Evolutionary conservation across 306 rosid genomes (phyloP), one percentile per base, ranked within the genome.

Genomic region (Vigna reflexopilosa): DNA sequence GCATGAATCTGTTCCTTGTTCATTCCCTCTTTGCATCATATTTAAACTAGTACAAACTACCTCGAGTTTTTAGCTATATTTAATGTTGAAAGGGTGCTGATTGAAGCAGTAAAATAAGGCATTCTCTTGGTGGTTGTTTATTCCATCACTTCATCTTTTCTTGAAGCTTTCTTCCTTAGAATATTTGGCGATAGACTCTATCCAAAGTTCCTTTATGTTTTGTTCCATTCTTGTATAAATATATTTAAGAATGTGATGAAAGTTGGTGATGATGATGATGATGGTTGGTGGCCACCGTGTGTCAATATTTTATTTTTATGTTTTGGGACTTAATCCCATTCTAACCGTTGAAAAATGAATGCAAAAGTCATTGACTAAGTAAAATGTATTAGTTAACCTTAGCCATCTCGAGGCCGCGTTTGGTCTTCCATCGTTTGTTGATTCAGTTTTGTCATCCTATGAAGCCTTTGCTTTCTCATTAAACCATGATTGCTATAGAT

Each of bases 331-430:
- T 47, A 61, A 26, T 34, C 56, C n/a, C 20, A 45, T 68, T 52
- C 47, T 19, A 52, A 49, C 22, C 7, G 13, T 67, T 66, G 74
- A 44, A 78, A 79, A 56, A 28, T 42, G 1, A 67, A 44, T 61
- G 73, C 19, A 69, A 62, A 40, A 26, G 78, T 10, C 76, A 54
- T 48, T 82, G 83, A 80, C 82, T 77, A 42, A 34, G 84, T 83
- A 77, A 82, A 54, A 67, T 54, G 68, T 65, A 61, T 64, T 80
- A 34, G 78, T 76, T 72, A 76, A 42, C 69, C 47, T 72, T 72
- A 76, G 42, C 81, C 52, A 75, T 50, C 59, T 48, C 52, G 28
- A 66, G 67, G 69, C 76, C 73, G 63, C 55, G 85, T 61, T 65
- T 15, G 24, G 70, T 49, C 12, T 66, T 57, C 62, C 30, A 28